A percentile compares a stretch with the other conserved stretches of the same genome.
phyloP scores from a whole-genome alignment of 2,329 filamentous ascomycete genomes.

The Leptoxyphium fumago region DNA sequence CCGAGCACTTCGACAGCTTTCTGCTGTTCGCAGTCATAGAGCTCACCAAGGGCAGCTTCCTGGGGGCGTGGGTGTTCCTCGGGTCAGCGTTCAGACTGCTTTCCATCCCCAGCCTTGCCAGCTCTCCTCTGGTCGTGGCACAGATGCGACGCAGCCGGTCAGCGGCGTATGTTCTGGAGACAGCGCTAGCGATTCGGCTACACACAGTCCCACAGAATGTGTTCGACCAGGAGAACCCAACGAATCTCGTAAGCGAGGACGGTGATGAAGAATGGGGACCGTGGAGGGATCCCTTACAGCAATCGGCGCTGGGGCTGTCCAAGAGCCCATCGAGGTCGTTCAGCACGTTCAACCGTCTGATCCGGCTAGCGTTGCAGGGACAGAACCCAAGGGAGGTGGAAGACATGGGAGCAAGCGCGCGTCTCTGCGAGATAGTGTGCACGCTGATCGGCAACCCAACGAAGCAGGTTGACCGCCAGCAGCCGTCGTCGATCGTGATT shows the following conservation, averaged over 20 bases:
- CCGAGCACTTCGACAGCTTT: neutral
- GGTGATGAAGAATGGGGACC: slow-evolving; percentile 62
- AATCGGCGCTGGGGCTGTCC: slow-evolving; percentile 13
- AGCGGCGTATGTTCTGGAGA: slow-evolving; percentile 50
- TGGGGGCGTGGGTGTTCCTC: slow-evolving; percentile 48
- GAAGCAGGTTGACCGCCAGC: neutral
- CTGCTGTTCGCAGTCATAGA: slow-evolving; percentile 45
- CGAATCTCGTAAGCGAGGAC: slow-evolving; percentile 44
- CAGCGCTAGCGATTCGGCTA: slow-evolving; percentile 38
- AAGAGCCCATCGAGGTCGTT: slow-evolving; percentile 24
- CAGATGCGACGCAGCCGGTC: slow-evolving; percentile 32
- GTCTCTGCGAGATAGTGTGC: neutral
- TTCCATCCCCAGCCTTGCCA: slow-evolving; percentile 24
- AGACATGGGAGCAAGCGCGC: neutral
- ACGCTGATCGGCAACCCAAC: neutral
- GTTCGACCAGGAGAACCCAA: slow-evolving; percentile 31
- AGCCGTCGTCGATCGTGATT: neutral
- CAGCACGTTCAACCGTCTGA: slow-evolving; percentile 39
- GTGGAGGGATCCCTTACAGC: slow-evolving; percentile 38
- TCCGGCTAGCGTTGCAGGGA: slow-evolving; percentile 10
- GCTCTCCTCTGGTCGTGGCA: slow-evolving; percentile 13
- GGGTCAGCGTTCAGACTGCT: slow-evolving; percentile 46
- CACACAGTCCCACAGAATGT: slow-evolving; percentile 37
- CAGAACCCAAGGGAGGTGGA: neutral
- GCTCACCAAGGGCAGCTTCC: slow-evolving; percentile 42